Evolutionary conservation across 2,329 filamentous ascomycete species (phyloP), one percentile per base, ranked within the genome.

Genomic region (Plectosphaerella cucumerina): DNA sequence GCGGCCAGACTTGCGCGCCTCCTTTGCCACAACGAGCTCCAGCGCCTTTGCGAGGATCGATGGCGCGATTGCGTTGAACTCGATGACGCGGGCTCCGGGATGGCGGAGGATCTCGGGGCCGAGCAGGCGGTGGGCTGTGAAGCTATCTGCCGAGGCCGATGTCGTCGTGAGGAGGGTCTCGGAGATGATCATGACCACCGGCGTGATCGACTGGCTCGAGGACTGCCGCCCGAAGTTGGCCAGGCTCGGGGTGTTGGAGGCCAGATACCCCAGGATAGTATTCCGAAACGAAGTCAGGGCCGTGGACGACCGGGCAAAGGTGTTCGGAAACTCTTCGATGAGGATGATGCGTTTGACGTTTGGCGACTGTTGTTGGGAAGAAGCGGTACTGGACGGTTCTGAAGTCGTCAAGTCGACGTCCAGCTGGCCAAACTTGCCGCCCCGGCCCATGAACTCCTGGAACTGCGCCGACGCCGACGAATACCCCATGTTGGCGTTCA

Each of bases 41-140:
- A 99, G 73, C 1, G 93, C 93, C 68, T 93, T 96, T 12, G 84
- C 78, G 61, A 99, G 80, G 41, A 93, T 81, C 0, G 93, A 94
- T 0, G 90, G 86, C 0, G 94, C 94, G 54, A 99, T 86, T 12
- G 88, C 81, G 61, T 99, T 99, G 71, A 97, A 99, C 57, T 96
- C 92, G 56, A 99, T 90, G 5, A 89, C 76, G 9, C 82, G 84
- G 2, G 90, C 85, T 14, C 86, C 85, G 0, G 89, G 86, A 67
- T 97, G 91, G 41, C 87, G 84, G 14, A 90, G 77, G 42, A 99
- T 88, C 56, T 94, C 89, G 0, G 91, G 86, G 0, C 95, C 94
- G 3, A 99, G 81, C 17, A 99, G 72, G 21, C 92, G 84, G 70
- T 97, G 90, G 0, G 90, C 90, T 1, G 94, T 99, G 61, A 97